These are phyloP conservation scores for Harringtonia lauricola DNA, from an alignment of 2,329 filamentous ascomycete species.

Conservation along the genomic window DNA sequence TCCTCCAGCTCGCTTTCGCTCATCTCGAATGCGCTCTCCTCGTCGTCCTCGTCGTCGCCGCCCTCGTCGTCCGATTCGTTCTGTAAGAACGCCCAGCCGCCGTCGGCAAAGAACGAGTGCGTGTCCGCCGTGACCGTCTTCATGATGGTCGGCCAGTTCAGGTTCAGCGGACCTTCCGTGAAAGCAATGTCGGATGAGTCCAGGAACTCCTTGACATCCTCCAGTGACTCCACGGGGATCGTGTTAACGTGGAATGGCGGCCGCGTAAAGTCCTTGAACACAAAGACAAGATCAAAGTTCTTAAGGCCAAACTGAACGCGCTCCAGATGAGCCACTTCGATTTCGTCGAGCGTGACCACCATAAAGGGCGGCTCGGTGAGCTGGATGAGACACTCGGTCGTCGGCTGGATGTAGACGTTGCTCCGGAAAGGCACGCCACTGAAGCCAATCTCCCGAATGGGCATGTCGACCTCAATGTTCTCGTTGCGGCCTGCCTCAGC, in stretches of 20 bases:
- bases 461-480: conserved; percentile 87
- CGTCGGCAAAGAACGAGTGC: conserved; percentile 89
- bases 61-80: conserved; percentile 81
- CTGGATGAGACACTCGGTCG: conserved; percentile 93
- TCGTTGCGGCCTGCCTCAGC: conserved; percentile 89
- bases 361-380: conserved; percentile 95
- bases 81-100: conserved; percentile 88
- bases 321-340: conserved; percentile 92
- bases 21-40: conserved; percentile 89
- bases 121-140: conserved; percentile 94
- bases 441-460: conserved; percentile 92
- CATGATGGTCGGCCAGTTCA: conserved; percentile 99
- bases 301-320: conserved; percentile 94
- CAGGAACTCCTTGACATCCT: conserved; percentile 95
- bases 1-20: conserved; percentile 78
- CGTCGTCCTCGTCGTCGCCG: conserved; percentile 65
- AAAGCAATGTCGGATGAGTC: conserved; percentile 92
- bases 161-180: conserved; percentile 87
- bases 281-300: conserved; percentile 97
- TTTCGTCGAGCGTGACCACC: conserved; percentile 88
- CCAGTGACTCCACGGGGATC: conserved; percentile 88
- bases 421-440: conserved; percentile 92
- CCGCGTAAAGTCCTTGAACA: conserved; percentile 96
- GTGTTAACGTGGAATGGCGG: conserved; percentile 92
- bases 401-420: conserved; percentile 91